Percentiles rank a stretch among this genome's conserved stretches.
Evolutionary conservation across 208 protist species (phyloP).

Genomic region (Crithidia brevicula): DNA sequence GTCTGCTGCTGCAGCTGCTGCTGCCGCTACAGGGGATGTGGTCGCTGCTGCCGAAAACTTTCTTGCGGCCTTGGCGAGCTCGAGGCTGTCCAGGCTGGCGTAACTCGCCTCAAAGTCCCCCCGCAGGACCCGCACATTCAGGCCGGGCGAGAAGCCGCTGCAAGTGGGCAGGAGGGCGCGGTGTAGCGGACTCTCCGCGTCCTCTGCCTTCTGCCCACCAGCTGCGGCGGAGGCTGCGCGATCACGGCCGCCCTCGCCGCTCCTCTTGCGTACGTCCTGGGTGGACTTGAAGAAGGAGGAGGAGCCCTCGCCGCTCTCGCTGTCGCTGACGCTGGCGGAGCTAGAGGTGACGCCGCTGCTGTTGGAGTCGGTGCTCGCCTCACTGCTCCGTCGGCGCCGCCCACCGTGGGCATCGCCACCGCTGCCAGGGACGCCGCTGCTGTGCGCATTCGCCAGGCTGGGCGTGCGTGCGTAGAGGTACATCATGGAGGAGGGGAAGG

Average conservation of each 20-base stretch:
- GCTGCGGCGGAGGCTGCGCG: not conserved
- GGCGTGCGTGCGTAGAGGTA: constrained; percentile 9
- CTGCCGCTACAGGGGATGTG: not conserved
- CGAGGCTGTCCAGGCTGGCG: constrained; percentile 40
- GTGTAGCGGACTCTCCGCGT: not conserved
- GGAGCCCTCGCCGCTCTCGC: not conserved
- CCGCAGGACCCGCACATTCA: constrained; percentile 30
- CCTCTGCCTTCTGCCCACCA: not conserved
- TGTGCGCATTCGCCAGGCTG: not conserved
- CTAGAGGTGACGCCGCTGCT: constrained; percentile 21
- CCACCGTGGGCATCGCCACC: not conserved
- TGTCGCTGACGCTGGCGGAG: constrained; percentile 4
- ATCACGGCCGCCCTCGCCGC: not conserved
- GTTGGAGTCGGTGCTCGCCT: constrained; percentile 8
- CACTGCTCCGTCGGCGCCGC: not conserved
- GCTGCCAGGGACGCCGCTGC: constrained; percentile 1
- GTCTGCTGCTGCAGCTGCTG: not conserved
- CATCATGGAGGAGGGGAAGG: constrained; percentile 18
- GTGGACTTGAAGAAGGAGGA: constrained; percentile 11
- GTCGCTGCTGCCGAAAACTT: not conserved
- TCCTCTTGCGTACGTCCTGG: not conserved
- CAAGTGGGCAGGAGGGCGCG: not conserved
- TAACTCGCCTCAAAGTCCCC: constrained; percentile 34
- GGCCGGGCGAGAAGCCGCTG: constrained; percentile 8
- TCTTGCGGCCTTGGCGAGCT: constrained; percentile 14